These are phyloP conservation scores for Phlegmacium glaucopus DNA, from an alignment of 768 basidiomycete species.

Conservation along the genomic window DNA sequence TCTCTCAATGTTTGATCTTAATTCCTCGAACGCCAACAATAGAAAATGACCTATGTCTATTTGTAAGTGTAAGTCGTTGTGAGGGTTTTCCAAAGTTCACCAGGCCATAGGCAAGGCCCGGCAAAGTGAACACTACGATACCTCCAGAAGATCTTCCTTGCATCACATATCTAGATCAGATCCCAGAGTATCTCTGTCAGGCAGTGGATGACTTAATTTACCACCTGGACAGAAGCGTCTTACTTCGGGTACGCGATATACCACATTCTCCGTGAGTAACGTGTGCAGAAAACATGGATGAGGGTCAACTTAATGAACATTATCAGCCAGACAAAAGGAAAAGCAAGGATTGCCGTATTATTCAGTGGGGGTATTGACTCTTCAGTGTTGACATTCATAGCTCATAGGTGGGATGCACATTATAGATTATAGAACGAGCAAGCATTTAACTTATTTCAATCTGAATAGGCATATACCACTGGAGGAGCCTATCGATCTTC, in stretches of 20 bases:
- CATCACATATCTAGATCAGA: slow-evolving; percentile 32
- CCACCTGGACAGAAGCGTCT: slow-evolving; percentile 64
- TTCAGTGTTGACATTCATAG: slow-evolving; percentile 76
- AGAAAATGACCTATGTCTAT: neutral
- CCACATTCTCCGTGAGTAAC: slow-evolving; percentile 41
- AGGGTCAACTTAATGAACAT: slow-evolving; percentile 1
- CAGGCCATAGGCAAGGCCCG: slow-evolving; percentile 37
- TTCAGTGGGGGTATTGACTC: slow-evolving; percentile 98
- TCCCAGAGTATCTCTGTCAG: slow-evolving; percentile 40
- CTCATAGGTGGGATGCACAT: slow-evolving; percentile 49
- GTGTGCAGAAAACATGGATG: neutral
- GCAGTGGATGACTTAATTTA: slow-evolving; percentile 50
- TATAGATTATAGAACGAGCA: too few species aligned
- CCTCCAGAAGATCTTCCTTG: slow-evolving; percentile 41
- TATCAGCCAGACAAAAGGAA: slow-evolving; percentile 24
- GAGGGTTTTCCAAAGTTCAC: neutral
- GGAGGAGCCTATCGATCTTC: slow-evolving; percentile 83
- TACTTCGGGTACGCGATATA: slow-evolving; percentile 64
- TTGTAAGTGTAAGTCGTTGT: neutral
- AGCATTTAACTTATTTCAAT: slow-evolving; percentile 1
- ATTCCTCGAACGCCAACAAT: neutral
- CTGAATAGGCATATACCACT: slow-evolving; percentile 59
- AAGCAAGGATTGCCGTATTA: slow-evolving; percentile 73
- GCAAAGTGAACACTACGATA: slow-evolving; percentile 43
- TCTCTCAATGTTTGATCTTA: neutral